Evolutionary conservation across 192 early-diverging fungal genomes (phyloP).

Genomic region (Coemansia sp.): DNA sequence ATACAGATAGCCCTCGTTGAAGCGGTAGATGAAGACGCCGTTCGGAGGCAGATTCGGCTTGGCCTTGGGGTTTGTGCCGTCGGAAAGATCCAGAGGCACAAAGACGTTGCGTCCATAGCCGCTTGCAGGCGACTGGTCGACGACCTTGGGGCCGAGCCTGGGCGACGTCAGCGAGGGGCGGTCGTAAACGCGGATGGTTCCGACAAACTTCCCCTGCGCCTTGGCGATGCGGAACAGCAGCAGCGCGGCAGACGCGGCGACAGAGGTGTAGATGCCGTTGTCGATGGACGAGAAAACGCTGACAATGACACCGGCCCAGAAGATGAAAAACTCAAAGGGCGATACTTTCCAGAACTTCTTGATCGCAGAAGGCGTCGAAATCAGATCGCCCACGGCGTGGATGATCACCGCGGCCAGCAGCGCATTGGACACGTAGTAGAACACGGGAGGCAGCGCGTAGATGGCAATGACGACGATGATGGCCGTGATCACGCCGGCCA

Average conservation of each 20-base stretch:
- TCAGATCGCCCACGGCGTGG: constrained; percentile 79
- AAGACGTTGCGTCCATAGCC: constrained; percentile 59
- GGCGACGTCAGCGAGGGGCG: neutral
- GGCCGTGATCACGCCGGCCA: constrained; percentile 78
- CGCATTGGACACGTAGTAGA: constrained; percentile 85
- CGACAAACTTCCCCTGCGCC: constrained; percentile 51
- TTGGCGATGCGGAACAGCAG: constrained; percentile 78
- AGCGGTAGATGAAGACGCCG: constrained; percentile 52
- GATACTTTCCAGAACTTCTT: constrained; percentile 68
- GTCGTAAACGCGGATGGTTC: constrained; percentile 42
- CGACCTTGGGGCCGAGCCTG: too few species aligned
- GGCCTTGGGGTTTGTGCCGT: constrained; percentile 39
- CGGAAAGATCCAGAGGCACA: constrained; percentile 64
- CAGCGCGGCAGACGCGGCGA: constrained; percentile 67
- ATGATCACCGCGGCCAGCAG: constrained; percentile 83
- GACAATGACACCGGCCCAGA: constrained; percentile 57
- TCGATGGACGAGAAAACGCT: constrained; percentile 63
- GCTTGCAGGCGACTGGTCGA: too few species aligned
- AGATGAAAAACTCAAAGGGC: constrained; percentile 50
- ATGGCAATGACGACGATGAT: constrained; percentile 80
- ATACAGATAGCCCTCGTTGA: constrained; percentile 54
- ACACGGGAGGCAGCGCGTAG: constrained; percentile 77
- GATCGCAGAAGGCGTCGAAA: constrained; percentile 64
- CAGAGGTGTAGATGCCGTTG: constrained; percentile 78
- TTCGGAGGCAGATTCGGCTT: constrained; percentile 22